Evolutionary conservation across 2,329 filamentous ascomycete species (phyloP).

Genomic region (Calonectria multiphialidica): DNA sequence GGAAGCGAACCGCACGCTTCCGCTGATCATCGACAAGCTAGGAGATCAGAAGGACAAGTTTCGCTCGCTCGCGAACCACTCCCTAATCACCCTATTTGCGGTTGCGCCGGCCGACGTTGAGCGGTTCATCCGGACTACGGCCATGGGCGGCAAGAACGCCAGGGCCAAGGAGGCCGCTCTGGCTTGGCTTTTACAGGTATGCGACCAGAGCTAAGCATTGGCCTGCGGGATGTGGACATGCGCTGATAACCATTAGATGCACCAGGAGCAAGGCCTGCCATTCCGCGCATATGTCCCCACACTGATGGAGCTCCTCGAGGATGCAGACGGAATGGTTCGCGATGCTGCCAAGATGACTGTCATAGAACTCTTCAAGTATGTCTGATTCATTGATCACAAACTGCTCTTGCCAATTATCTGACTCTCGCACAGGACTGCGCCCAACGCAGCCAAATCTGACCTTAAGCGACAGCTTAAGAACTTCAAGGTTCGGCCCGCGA

Average conservation of each 20-base stretch:
- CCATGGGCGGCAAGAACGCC: slow-evolving; percentile 83
- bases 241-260: slow-evolving; percentile 69
- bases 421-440: slow-evolving; percentile 70
- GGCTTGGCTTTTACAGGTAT: slow-evolving; percentile 85
- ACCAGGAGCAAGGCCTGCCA: slow-evolving; percentile 80
- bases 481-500: slow-evolving; percentile 88
- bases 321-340: slow-evolving; percentile 88
- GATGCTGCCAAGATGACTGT: slow-evolving; percentile 86
- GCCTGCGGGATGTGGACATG: not conserved
- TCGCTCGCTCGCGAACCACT: slow-evolving; percentile 78
- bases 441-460: slow-evolving; percentile 87
- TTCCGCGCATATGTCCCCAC: slow-evolving; percentile 87
- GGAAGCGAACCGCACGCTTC: slow-evolving; percentile 78
- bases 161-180: slow-evolving; percentile 88
- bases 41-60: slow-evolving; percentile 91
- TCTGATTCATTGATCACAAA: not conserved
- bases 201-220: not conserved
- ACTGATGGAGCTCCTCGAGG: slow-evolving; percentile 89
- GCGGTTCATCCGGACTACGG: slow-evolving; percentile 80
- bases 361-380: slow-evolving; percentile 86
- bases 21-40: slow-evolving; percentile 84
- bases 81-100: slow-evolving; percentile 82
- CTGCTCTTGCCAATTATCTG: slow-evolving; percentile 7
- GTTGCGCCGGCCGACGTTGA: slow-evolving; percentile 81
- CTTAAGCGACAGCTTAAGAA: slow-evolving; percentile 87